A percentile compares a stretch with the other conserved stretches of the same genome.
phyloP scores from a whole-genome alignment of 139 green algal species.

The Pseudopediastrum boryanum region DNA sequence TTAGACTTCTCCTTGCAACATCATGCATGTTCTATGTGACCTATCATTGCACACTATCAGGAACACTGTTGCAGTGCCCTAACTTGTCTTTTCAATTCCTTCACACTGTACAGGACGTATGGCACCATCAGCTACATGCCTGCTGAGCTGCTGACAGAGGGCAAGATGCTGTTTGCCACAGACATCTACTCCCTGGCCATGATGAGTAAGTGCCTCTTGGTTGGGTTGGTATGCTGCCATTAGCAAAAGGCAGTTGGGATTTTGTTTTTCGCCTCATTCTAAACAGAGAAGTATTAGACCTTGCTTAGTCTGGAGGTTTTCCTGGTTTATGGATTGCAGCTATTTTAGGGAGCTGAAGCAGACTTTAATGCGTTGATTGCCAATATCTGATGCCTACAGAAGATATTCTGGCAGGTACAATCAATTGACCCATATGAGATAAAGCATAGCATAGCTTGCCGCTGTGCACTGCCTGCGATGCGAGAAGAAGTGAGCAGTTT shows the following conservation, averaged over 20 bases:
- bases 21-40: neutral
- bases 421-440: too few relatives aligned
- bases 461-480: too few relatives aligned
- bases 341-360: neutral
- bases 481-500: too few relatives aligned
- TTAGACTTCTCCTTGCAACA: neutral
- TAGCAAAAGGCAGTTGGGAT: neutral
- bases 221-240: neutral
- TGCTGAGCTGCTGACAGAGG: slow-evolving; percentile 50
- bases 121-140: slow-evolving; percentile 59
- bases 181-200: slow-evolving; percentile 61
- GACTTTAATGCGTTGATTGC: neutral
- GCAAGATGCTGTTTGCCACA: slow-evolving; percentile 33
- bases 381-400: too few relatives aligned
- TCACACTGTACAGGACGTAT: slow-evolving; percentile 12
- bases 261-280: neutral
- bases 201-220: slow-evolving; percentile 33
- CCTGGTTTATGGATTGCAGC: neutral
- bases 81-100: neutral
- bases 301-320: neutral
- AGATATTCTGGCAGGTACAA: too few relatives aligned
- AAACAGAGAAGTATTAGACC: slow-evolving; percentile 6
- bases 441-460: too few relatives aligned
- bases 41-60: neutral
- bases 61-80: neutral